Evolutionary conservation across 78 protist genomes (phyloP).

Genomic region (Dictyostelium purpureum): DNA sequence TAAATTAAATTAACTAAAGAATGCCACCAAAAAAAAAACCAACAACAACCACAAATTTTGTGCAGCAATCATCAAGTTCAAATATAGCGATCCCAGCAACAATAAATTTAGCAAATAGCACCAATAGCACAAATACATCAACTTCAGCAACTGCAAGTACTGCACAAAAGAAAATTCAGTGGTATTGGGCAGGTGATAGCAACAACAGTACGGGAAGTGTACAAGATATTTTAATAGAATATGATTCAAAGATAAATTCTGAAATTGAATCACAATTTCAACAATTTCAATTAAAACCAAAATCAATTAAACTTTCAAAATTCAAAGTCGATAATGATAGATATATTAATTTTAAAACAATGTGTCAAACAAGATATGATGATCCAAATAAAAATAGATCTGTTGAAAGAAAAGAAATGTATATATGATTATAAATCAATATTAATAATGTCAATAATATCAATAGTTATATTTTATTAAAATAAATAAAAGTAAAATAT

Average conservation of each 20-base stretch:
- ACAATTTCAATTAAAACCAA: slow-evolving; percentile 3
- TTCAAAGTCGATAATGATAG: slow-evolving; percentile 59
- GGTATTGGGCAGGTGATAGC: slow-evolving; percentile 76
- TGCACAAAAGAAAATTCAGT: slow-evolving; percentile 25
- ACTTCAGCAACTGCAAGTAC: background rate
- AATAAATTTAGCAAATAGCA: background rate
- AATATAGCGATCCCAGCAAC: background rate
- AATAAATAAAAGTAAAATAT: background rate
- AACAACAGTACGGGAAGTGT: background rate
- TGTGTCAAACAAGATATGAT: slow-evolving; percentile 60
- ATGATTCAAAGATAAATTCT: slow-evolving; percentile 5
- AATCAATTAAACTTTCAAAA: background rate
- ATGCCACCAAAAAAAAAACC: slow-evolving; percentile 18
- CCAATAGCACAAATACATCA: background rate
- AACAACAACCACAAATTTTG: background rate
- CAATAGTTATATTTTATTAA: background rate
- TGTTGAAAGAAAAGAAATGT: slow-evolving; percentile 69
- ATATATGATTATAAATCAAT: background rate
- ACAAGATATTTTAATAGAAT: slow-evolving; percentile 55
- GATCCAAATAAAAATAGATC: slow-evolving; percentile 40
- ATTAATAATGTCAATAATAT: background rate
- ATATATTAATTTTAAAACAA: slow-evolving; percentile 39
- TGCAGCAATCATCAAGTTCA: background rate
- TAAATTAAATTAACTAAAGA: background rate
- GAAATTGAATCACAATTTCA: slow-evolving; percentile 50